Conservation (phyloP, 306 rosid genomes). For the Prunus davidiana region DNA sequence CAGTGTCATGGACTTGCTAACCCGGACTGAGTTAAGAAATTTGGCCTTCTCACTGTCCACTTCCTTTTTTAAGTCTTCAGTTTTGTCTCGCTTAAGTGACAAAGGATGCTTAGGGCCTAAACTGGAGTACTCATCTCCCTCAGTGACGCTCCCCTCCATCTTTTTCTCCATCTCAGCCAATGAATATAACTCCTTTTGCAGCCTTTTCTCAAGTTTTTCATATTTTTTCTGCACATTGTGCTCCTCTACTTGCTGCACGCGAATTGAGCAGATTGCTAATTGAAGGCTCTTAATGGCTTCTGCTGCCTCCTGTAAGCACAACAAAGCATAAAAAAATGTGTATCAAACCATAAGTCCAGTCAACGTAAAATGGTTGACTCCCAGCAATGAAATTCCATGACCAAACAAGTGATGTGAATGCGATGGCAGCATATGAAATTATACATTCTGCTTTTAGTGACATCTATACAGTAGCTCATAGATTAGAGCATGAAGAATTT, state of each 20-base stretch:
- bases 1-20: conserved; percentile 49
- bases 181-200: conserved; percentile 45
- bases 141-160: conserved; percentile 24
- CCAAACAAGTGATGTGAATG: background rate
- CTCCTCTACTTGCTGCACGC: conserved; percentile 62
- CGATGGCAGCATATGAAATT: background rate
- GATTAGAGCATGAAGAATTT: background rate
- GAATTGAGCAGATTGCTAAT: conserved; percentile 45
- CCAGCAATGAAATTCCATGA: background rate
- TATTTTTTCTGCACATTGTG: conserved; percentile 49
- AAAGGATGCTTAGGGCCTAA: conserved; percentile 66
- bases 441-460: background rate
- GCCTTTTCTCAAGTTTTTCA: conserved; percentile 54
- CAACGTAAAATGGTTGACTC: background rate
- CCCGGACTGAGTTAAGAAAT: conserved; percentile 51
- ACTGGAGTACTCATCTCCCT: conserved; percentile 29
- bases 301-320: conserved; percentile 51
- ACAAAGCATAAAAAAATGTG: background rate
- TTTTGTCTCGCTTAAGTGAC: conserved; percentile 48
- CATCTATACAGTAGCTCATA: background rate
- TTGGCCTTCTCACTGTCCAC: conserved; percentile 50
- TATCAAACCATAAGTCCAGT: background rate
- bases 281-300: conserved; percentile 67
- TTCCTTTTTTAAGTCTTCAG: conserved; percentile 61
- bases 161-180: conserved; percentile 51